These are phyloP conservation scores for Marsdenia floribunda DNA, from an alignment of 257 asterid species.

Conservation along the genomic window DNA sequence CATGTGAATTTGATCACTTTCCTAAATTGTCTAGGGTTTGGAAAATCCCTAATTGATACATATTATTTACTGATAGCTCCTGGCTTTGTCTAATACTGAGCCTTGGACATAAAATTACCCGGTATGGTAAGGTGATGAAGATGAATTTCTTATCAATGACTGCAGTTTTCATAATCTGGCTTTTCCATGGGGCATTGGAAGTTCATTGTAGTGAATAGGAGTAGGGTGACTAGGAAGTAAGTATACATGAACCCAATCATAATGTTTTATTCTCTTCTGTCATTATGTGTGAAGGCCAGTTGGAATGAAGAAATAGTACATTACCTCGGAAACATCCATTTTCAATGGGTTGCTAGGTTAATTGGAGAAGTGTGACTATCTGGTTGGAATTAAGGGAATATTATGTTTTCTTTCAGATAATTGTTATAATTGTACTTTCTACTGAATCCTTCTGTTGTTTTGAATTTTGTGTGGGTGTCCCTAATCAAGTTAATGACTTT, in stretches of 20 bases:
- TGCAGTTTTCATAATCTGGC: not conserved
- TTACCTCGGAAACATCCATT: not conserved
- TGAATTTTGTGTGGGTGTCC: not conserved
- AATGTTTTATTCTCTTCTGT: not conserved
- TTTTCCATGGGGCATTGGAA: not conserved
- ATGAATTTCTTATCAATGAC: not conserved
- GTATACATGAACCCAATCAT: not conserved
- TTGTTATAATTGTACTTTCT: not conserved
- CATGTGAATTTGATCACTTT: not conserved
- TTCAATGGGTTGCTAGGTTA: not conserved
- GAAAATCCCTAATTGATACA: not conserved
- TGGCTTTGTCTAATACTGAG: not conserved
- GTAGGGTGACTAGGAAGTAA: not conserved
- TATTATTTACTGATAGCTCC: not conserved
- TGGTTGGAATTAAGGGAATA: not conserved
- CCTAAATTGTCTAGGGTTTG: not conserved
- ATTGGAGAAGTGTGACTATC: not conserved
- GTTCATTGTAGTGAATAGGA: not conserved
- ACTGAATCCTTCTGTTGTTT: not conserved
- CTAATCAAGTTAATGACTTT: not conserved
- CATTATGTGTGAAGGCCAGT: not conserved
- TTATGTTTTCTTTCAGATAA: not conserved
- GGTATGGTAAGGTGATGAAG: not conserved
- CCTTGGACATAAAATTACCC: not conserved
- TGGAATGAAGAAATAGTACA: not conserved